Base-by-base conservation (phyloP, 1,139 yeast species). In the Sugiyamaella paludigena region DNA sequence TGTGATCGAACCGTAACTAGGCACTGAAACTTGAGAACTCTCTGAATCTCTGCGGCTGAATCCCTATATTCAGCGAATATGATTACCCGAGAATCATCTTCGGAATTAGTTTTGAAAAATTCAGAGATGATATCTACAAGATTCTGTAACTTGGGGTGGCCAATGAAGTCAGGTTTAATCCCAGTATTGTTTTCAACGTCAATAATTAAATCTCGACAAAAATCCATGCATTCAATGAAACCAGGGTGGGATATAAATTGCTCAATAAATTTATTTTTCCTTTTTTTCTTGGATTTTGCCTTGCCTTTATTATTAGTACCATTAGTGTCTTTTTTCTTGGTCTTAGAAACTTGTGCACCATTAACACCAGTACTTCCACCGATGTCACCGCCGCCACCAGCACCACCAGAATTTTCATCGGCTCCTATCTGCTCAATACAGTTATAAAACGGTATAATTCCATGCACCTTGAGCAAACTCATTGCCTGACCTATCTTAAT, bases 41-140 rank as follows among this genome's bases (percentile, higher is more conserved):
- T 79, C 1, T 87, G 88, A 46, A 94, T 84, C 55, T 89, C 97
- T 33, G 87, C 71, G 0, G 98, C 98, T 4, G 96, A 84, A 54
- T 87, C 95, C 61, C 99, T 77, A 54, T 80, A 79, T 62, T 89
- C 96, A 0, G 96, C 87, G 63, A 92, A 92, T 0, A 92, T 76
- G 44, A 92, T 92, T 1, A 84, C 95, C 55, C 87, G 78, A 1
- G 96, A 86, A 44, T 77, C 75, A 6, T 63, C 61, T 15, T 43
- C 47, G 2, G 48, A 45, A 10, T 45, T 47, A 35, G 35, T 49
- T 26, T 67, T 61, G 50, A 84, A 82, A 61, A 87, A 89, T 1
- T 66, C 67, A 1, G 67, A 62, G 37, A 89, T 64, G 57, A 85
- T 86, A 9, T 77, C 77, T 37, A 81, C 71, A 43, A 87, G 62